phyloP scores from a whole-genome alignment of 129 eudicot genomes.

The Artemisia argyi region DNA sequence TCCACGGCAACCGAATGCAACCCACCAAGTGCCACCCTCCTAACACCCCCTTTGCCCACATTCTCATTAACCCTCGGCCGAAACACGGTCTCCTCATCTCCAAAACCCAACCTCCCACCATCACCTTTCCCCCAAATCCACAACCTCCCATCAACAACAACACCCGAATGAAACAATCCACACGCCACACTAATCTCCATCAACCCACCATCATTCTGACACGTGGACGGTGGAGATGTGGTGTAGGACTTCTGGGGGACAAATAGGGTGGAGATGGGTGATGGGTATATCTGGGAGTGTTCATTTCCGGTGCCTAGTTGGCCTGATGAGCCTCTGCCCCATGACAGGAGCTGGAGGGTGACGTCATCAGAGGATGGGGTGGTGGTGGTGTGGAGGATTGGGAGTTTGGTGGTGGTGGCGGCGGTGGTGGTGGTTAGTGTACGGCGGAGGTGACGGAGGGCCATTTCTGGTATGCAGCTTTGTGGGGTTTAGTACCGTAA shows the following conservation, averaged over 20 bases:
- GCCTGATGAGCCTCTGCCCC: slow-evolving; percentile 98
- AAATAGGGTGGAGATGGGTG: slow-evolving; percentile 47
- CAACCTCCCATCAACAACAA: slow-evolving; percentile 63
- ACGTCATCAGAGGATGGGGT: slow-evolving; percentile 13
- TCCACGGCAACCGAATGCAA: slow-evolving; percentile 77
- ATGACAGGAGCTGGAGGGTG: slow-evolving; percentile 67
- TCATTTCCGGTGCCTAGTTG: slow-evolving; percentile 85
- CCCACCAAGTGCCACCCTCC: slow-evolving; percentile 81
- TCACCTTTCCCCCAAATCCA: slow-evolving; percentile 99
- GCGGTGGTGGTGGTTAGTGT: slow-evolving; percentile 34
- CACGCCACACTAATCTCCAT: slow-evolving; percentile 63
- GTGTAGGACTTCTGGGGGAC: slow-evolving; percentile 44
- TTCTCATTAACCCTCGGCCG: slow-evolving; percentile 58
- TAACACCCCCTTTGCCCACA: slow-evolving; percentile 30
- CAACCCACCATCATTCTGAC: neutral
- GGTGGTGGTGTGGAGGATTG: slow-evolving; percentile 32
- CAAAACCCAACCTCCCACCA: slow-evolving; percentile 90
- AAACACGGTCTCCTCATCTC: slow-evolving; percentile 63
- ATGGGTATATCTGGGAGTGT: slow-evolving; percentile 60
- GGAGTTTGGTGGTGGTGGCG: slow-evolving; percentile 32
- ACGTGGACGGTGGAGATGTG: slow-evolving; percentile 9
- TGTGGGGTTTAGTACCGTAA: slow-evolving; percentile 6
- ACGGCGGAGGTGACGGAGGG: slow-evolving; percentile 39
- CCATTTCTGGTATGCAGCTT: slow-evolving; percentile 31
- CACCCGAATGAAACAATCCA: slow-evolving; percentile 80